Conservation (phyloP, 495 filamentous ascomycete species). For the Talaromyces ruber region DNA sequence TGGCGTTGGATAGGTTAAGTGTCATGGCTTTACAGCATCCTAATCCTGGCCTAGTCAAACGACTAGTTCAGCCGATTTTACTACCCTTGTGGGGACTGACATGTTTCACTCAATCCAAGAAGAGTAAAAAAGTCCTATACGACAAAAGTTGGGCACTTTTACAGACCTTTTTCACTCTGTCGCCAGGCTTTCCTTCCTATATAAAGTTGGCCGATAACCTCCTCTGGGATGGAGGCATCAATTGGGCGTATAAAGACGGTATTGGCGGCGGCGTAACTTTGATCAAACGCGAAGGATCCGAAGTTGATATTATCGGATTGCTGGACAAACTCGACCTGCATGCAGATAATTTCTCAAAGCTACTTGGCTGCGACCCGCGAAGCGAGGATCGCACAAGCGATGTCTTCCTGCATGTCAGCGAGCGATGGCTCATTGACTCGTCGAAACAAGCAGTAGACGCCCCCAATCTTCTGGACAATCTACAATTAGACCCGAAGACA, state of each 20-base stretch:
- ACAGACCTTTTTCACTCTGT: conserved; percentile 40
- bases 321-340: conserved; percentile 29
- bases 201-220: conserved; percentile 39
- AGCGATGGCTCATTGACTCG: conserved; percentile 45
- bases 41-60: conserved; percentile 63
- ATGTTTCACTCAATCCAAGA: conserved; percentile 34
- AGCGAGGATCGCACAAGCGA: conserved; percentile 50
- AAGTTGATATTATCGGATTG: conserved; percentile 28
- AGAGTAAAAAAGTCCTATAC: conserved; percentile 18
- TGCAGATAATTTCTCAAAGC: conserved; percentile 42
- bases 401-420: conserved; percentile 56
- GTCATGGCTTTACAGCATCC: conserved; percentile 57
- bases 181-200: conserved; percentile 31
- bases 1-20: conserved; percentile 48
- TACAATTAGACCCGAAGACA: conserved; percentile 15
- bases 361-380: conserved; percentile 42
- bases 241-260: conserved; percentile 37
- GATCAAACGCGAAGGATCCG: conserved; percentile 11
- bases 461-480: conserved; percentile 30
- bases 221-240: conserved; percentile 41
- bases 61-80: conserved; percentile 54
- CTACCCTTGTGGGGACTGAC: conserved; percentile 63
- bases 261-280: conserved; percentile 27
- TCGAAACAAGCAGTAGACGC: conserved; percentile 15
- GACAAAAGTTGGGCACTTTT: conserved; percentile 27